Conservation (phyloP, 208 protist species). For the Wallacemonas sp. region DNA sequence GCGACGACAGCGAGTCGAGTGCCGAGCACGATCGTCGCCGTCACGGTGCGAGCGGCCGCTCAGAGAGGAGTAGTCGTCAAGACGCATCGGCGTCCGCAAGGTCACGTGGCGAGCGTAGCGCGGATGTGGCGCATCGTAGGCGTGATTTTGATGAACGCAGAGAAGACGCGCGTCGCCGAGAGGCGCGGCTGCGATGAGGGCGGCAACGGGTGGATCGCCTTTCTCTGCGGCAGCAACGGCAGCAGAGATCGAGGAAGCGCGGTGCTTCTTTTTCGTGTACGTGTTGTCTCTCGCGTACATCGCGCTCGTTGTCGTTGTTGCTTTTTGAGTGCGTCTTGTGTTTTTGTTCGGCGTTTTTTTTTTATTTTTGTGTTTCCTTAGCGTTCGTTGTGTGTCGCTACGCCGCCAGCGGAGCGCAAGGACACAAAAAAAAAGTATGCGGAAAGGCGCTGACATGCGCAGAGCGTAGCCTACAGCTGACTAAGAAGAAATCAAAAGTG, state of each 20-base stretch:
- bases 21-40: background rate
- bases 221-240: too few relatives aligned
- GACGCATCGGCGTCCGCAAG: background rate
- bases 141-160: slow-evolving; percentile 3
- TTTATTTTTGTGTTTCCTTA: slow-evolving; percentile 2
- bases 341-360: background rate
- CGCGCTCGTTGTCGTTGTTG: background rate
- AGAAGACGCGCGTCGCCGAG: slow-evolving; percentile 4
- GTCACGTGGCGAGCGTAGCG: background rate
- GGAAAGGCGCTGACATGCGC: too few relatives aligned
- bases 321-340: background rate
- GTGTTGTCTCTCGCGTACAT: too few relatives aligned
- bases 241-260: too few relatives aligned
- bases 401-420: too few relatives aligned
- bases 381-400: too few relatives aligned
- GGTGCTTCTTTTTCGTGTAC: too few relatives aligned
- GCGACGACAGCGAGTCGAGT: too few relatives aligned
- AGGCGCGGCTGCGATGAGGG: background rate
- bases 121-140: background rate
- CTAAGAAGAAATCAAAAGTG: background rate
- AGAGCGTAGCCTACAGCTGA: too few relatives aligned
- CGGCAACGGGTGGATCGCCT: too few relatives aligned
- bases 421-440: too few relatives aligned
- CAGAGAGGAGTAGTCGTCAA: background rate
- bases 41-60: background rate